Conservation (phyloP, 2,329 filamentous ascomycete species). For the Fusarium setosum region DNA sequence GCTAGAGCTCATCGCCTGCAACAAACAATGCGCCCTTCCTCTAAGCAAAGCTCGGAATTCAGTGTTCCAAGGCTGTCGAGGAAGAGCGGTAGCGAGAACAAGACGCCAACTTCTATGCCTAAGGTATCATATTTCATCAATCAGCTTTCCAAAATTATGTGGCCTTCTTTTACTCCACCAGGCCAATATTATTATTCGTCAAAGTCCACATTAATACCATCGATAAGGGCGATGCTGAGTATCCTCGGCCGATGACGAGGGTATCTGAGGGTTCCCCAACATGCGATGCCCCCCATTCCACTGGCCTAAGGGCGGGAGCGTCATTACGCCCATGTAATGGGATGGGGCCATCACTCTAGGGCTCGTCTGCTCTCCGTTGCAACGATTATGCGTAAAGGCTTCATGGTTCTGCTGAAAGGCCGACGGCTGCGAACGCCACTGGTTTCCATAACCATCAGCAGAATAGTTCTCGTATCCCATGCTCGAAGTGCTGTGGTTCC, state of each 20-base stretch:
- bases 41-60: not conserved
- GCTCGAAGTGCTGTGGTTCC: not conserved
- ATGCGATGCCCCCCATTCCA: conserved; percentile 10
- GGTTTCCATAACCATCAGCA: conserved; percentile 9
- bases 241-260: conserved; percentile 23
- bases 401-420: conserved; percentile 28
- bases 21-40: not conserved
- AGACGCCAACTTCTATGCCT: not conserved
- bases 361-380: not conserved
- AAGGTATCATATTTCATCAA: not conserved
- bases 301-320: conserved; percentile 8
- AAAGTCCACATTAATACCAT: conserved; percentile 15
- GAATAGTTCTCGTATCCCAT: conserved; percentile 11
- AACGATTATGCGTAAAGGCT: conserved; percentile 20
- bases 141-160: not conserved
- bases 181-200: not conserved
- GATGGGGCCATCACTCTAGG: not conserved
- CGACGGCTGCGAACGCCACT: conserved; percentile 18
- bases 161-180: not conserved
- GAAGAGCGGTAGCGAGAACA: not conserved
- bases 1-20: conserved; percentile 6
- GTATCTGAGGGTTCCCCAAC: conserved; percentile 9
- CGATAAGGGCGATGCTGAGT: conserved; percentile 5
- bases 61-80: not conserved
- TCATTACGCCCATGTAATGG: not conserved